Evolutionary conservation across 1,284 basidiomycete species (phyloP).

Genomic region (Cryptococcus floricola): DNA sequence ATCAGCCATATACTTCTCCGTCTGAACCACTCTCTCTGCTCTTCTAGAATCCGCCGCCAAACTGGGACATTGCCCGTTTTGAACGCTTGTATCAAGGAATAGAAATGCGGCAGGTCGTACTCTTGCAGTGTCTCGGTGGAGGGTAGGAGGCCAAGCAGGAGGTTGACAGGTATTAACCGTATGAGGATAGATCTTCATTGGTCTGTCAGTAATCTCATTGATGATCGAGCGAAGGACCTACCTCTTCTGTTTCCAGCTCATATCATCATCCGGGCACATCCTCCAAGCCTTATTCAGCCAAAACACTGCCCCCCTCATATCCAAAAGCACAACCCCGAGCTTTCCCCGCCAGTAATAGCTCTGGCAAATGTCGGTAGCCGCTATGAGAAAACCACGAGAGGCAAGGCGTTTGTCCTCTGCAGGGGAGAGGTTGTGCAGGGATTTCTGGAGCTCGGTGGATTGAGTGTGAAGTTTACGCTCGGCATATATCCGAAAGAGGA

Average conservation of each 20-base stretch:
- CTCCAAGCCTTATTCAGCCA: slow-evolving; percentile 41
- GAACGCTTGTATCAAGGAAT: slow-evolving; percentile 44
- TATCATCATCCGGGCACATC: slow-evolving; percentile 21
- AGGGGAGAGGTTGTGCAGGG: slow-evolving; percentile 27
- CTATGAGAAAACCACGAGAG: slow-evolving; percentile 17
- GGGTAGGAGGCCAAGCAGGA: slow-evolving; percentile 47
- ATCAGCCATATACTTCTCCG: slow-evolving; percentile 46
- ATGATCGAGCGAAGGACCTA: slow-evolving; percentile 8
- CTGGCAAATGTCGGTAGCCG: slow-evolving; percentile 30
- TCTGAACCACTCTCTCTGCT: slow-evolving; percentile 45
- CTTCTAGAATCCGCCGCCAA: slow-evolving; percentile 40
- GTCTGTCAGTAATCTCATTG: background rate
- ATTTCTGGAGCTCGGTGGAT: slow-evolving; percentile 30
- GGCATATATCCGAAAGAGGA: slow-evolving; percentile 40
- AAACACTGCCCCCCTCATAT: slow-evolving; percentile 28
- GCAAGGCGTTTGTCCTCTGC: slow-evolving; percentile 31
- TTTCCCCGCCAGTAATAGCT: slow-evolving; percentile 45
- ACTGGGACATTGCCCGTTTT: slow-evolving; percentile 40
- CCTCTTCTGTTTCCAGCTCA: slow-evolving; percentile 33
- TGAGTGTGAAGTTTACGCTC: slow-evolving; percentile 42
- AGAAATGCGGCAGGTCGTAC: slow-evolving; percentile 43
- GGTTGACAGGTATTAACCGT: slow-evolving; percentile 46
- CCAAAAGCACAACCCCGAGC: slow-evolving; percentile 35
- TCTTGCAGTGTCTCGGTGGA: slow-evolving; percentile 23
- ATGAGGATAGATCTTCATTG: slow-evolving; percentile 47